phyloP scores from a whole-genome alignment of 2,329 filamentous ascomycete species.

The Dactylonectria estremocensis region DNA sequence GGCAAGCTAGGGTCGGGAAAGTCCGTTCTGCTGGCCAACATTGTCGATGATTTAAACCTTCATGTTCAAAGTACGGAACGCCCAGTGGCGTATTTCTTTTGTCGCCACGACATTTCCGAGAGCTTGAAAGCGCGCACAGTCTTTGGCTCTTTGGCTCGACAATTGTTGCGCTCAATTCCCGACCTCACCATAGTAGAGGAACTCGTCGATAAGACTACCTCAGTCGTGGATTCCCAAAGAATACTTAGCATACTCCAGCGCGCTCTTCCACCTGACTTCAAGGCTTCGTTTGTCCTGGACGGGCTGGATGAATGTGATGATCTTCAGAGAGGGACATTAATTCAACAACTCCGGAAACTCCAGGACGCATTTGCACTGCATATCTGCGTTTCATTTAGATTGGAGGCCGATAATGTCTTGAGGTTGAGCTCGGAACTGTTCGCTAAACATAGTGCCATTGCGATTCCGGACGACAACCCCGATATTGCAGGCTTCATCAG shows the following conservation, averaged over 20 bases:
- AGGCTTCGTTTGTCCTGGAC: constrained; percentile 30
- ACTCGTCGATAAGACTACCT: background rate
- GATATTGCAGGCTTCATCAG: constrained; percentile 46
- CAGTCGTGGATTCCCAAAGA: background rate
- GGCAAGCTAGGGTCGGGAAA: constrained; percentile 62
- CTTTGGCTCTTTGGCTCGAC: constrained; percentile 52
- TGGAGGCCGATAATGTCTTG: background rate
- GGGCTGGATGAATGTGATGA: constrained; percentile 38
- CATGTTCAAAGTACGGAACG: background rate
- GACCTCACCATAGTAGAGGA: background rate
- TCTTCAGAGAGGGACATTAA: background rate
- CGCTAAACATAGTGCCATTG: background rate
- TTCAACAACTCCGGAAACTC: background rate
- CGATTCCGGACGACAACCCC: constrained; percentile 41
- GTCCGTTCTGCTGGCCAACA: constrained; percentile 62
- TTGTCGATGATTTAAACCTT: constrained; percentile 57
- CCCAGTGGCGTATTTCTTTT: constrained; percentile 54
- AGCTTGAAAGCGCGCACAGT: constrained; percentile 50
- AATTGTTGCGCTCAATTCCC: constrained; percentile 49
- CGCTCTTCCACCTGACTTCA: background rate
- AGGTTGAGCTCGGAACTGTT: background rate
- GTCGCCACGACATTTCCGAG: constrained; percentile 48
- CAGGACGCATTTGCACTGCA: background rate
- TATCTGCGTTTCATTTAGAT: constrained; percentile 1
- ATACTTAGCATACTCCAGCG: background rate